Conservation (phyloP, 805 yeast genomes). For the Monosporozyma aerobia region DNA sequence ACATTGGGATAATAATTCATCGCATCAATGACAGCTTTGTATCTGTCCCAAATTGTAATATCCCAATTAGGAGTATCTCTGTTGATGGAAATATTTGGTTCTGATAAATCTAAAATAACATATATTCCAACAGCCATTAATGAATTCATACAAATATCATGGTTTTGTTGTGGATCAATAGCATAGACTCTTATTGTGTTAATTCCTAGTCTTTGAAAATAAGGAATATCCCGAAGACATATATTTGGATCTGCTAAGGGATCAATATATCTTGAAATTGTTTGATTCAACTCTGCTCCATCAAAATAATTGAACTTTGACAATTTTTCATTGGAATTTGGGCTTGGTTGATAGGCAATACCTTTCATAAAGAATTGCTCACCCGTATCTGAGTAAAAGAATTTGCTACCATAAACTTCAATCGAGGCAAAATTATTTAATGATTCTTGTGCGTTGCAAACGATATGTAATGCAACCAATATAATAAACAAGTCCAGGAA, state of each 20-base stretch:
- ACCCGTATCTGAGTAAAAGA: constrained; percentile 62
- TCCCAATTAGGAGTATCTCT: constrained; percentile 77
- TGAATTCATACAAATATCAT: constrained; percentile 67
- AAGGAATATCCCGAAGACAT: constrained; percentile 80
- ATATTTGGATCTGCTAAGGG: constrained; percentile 64
- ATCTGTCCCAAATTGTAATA: constrained; percentile 59
- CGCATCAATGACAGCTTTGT: constrained; percentile 72
- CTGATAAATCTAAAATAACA: constrained; percentile 81
- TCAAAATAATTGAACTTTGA: background rate
- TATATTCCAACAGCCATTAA: constrained; percentile 83
- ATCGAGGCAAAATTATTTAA: constrained; percentile 30
- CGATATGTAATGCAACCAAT: background rate
- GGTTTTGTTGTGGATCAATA: constrained; percentile 60
- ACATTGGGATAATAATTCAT: constrained; percentile 71
- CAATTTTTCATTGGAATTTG: constrained; percentile 5
- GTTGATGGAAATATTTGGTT: constrained; percentile 70
- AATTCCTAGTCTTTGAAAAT: constrained; percentile 54
- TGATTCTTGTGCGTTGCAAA: background rate
- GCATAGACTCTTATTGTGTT: constrained; percentile 84
- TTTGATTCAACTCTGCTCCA: background rate
- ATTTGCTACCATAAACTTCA: constrained; percentile 62
- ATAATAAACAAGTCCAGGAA: background rate
- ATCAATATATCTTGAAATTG: constrained; percentile 41
- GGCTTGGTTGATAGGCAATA: constrained; percentile 72
- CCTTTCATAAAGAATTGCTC: constrained; percentile 84